Base-by-base conservation (phyloP, 2,329 filamentous ascomycete genomes). In the Hypomyces rosellus region DNA sequence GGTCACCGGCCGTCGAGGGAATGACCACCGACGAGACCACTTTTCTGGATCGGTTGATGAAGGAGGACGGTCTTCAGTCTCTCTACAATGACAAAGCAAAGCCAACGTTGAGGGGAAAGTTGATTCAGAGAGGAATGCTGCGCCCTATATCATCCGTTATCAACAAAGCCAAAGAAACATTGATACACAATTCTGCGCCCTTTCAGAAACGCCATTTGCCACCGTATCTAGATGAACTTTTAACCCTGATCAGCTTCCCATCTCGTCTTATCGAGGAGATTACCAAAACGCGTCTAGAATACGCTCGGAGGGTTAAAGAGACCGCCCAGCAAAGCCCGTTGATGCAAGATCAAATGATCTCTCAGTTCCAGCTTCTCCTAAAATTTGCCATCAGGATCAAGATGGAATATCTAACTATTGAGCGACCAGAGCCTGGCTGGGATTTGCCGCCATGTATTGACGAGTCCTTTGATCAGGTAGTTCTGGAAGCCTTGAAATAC, bases 271-370 rank as follows among this genome's bases (percentile, higher is more conserved):
- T 99, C 38, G 90, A 97, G 68, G 93, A 97, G 65, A 95, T 99
- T 62, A 96, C 96, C 64, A 87, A 87, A 48, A 87, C 96, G 59
- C 86, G 93, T 52, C 77, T 97, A 25, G 88, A 85, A 9, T 97
- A 96, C 66, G 91, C 92, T 15, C 89, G 85, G 71, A 92, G 90
- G 66, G 95, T 96, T 84, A 95, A 92, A 70, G 92, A 97, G 62
- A 89, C 90, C 9, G 86, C 90, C 2, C 88, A 93, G 70, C 89
- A 95, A 65, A 95, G 91, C 57, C 79, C 88, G 22, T 86, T 99
- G 73, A 89, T 99, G 78, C 88, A 95, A 54, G 91, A 97, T 64
- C 92, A 97, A 70, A 95, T 97, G 88, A 96, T 99, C 55, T 79
- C 88, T 0, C 93, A 99, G 64, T 97, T 99, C 60, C 91, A 95